Base-by-base conservation (phyloP, 805 yeast species). In the Kazachstania martiniae region DNA sequence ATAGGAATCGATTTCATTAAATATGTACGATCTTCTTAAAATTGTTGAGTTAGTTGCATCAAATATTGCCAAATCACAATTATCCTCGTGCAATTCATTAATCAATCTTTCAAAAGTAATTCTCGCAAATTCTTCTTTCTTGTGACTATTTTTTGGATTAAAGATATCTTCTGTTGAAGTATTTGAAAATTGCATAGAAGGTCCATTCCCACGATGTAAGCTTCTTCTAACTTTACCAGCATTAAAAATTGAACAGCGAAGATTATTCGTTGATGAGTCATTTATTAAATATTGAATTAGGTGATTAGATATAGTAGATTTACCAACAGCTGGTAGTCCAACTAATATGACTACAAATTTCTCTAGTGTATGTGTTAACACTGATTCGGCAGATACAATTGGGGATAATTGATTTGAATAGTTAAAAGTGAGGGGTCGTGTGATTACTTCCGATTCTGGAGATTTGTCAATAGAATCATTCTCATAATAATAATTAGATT, bases 291-390 rank as follows among this genome's bases (percentile, higher is more conserved):
- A 61, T 58, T 73, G 50, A 60, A 66, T 61, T 64, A 80, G 46
- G 45, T 77, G 77, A 39, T 72, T 72, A 21, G 86, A 75, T 32
- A 79, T 70, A 39, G 82, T 76, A 2, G 83, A 74, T 51, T 80
- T 80, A 6, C 89, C 89, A 31, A 80, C 60, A 1, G 89, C 89
- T 1, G 89, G 89, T 21, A 80, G 59, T 0, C 89, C 89, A 8
- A 80, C 82, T 58, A 81, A 65, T 8, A 80, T 74, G 34, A 80
- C 69, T 14, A 79, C 77, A 50, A 77, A 66, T 51, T 75, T 77
- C 24, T 38, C 33, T 6, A 17, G 23, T 13, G 19, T 28, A n/a
- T n/a, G n/a, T n/a, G n/a, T n/a, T n/a, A n/a, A n/a, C n/a, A n/a
- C n/a, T n/a, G n/a, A n/a, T n/a, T n/a, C n/a, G n/a, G n/a, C n/a